Base-by-base conservation (phyloP, 495 filamentous ascomycete genomes). In the Penicillium fimorum region DNA sequence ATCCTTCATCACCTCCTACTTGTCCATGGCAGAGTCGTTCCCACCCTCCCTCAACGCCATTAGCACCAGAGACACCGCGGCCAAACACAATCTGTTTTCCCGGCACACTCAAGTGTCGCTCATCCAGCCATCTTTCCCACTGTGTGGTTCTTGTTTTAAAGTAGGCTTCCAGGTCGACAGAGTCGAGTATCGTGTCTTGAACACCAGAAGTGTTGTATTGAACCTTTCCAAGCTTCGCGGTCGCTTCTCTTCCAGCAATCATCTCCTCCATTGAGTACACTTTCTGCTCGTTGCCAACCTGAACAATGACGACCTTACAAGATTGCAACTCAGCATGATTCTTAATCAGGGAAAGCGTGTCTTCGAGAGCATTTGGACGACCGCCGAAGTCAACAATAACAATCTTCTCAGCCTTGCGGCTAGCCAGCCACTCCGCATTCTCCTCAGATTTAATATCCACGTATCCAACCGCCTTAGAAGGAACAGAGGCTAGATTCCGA, bases 341-440 rank as follows among this genome's bases (percentile, higher is more conserved):
- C 33, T 54, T 32, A 7, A 84, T 50, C 3, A 67, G 48, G 0
- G 61, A 47, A 1, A 67, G 65, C 65, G 81, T 75, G 11, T 66
- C 50, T n/a, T 65, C 54, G 1, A 68, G 60, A 0, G 70, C 72
- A 50, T 65, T 63, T 7, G 57, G 74, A 13, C 82, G 67, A 0
- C 73, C 73, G 13, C 81, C 83, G 60, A 81, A 84, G 58, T 86
- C 79, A 47, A 75, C 57, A 29, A 85, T 55, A 5, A 82, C 69
- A 52, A 85, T 60, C 57, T 78, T 80, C 3, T 43, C 47, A 6
- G 66, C 63, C 32, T 55, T 48, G 6, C 46, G 53, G 12, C 29
- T 33, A 13, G 12, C 55, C 5, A 67, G 5, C 69, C 61, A 74
- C 27, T 59, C 38, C 7, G 55, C 52, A 2, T 52, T 53, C 18